Evolutionary conservation across 352 stramenopile genomes (phyloP).

Genomic region (Phytophthora tentaculata): DNA sequence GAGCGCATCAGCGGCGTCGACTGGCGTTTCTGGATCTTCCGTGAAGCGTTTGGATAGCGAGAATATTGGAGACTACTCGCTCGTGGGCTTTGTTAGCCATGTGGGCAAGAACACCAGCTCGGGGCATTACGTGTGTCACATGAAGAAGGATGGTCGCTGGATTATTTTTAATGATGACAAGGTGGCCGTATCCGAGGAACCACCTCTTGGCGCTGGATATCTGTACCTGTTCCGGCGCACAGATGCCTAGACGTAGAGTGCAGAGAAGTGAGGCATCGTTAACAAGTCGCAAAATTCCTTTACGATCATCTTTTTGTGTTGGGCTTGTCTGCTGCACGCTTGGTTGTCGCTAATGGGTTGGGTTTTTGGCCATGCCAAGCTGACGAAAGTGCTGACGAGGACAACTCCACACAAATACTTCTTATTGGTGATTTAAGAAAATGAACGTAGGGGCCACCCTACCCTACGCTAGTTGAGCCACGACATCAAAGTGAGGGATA

Average conservation of each 20-base stretch:
- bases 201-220: constrained; percentile 95
- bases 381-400: background rate
- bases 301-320: constrained; percentile 1
- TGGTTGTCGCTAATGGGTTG: too few relatives aligned
- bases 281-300: constrained; percentile 15
- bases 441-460: too few relatives aligned
- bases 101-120: constrained; percentile 98
- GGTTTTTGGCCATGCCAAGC: background rate
- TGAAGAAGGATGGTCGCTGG: constrained; percentile 97
- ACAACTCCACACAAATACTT: too few relatives aligned
- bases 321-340: background rate
- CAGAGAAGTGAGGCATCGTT: background rate
- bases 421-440: too few relatives aligned
- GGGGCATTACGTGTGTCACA: constrained; percentile 98
- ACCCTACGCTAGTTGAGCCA: too few relatives aligned
- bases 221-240: constrained; percentile 94
- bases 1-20: constrained; percentile 30
- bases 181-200: constrained; percentile 94
- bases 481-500: too few relatives aligned
- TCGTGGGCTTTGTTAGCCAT: constrained; percentile 98
- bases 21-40: constrained; percentile 20
- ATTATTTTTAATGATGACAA: constrained; percentile 99
- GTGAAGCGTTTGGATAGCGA: constrained; percentile 67
- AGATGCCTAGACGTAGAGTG: constrained; percentile 41
- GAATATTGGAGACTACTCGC: constrained; percentile 82